These are phyloP conservation scores for Aquilaria malaccensis DNA, from an alignment of 345 rosid species.

Conservation along the genomic window DNA sequence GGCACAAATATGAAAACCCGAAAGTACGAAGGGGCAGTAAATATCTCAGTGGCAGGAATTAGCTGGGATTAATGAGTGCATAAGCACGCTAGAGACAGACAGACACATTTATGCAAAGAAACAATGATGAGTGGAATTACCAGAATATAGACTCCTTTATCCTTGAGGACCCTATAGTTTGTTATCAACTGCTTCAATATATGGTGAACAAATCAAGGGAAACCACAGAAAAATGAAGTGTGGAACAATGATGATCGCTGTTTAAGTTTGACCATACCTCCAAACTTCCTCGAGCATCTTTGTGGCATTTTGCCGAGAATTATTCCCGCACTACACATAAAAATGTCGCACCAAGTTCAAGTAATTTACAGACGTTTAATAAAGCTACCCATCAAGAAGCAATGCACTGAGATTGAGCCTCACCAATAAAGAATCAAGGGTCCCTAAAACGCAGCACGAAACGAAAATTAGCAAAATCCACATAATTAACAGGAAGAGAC, in stretches of 20 bases:
- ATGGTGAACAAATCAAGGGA: slow-evolving; percentile 63
- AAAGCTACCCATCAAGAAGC: neutral
- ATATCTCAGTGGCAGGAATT: neutral
- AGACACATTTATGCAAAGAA: neutral
- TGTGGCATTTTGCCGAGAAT: slow-evolving; percentile 56
- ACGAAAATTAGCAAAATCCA: slow-evolving; percentile 11
- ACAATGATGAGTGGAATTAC: slow-evolving; percentile 27
- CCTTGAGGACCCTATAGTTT: slow-evolving; percentile 98
- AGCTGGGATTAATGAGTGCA: neutral
- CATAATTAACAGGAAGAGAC: neutral
- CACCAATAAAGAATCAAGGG: slow-evolving; percentile 86
- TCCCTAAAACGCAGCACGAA: slow-evolving; percentile 43
- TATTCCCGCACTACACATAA: slow-evolving; percentile 57
- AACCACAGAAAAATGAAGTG: slow-evolving; percentile 23
- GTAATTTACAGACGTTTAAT: neutral
- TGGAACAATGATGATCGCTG: slow-evolving; percentile 5
- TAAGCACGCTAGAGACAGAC: neutral
- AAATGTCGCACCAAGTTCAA: slow-evolving; percentile 8
- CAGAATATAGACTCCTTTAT: slow-evolving; percentile 80
- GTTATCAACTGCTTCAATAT: slow-evolving; percentile 91
- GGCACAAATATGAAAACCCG: neutral
- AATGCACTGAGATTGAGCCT: slow-evolving; percentile 20
- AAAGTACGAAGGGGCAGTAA: neutral
- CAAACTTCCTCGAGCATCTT: slow-evolving; percentile 75
- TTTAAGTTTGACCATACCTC: slow-evolving; percentile 47